Evolutionary conservation across 441 rosid species (phyloP).

Genomic region (Jatropha podagrica): DNA sequence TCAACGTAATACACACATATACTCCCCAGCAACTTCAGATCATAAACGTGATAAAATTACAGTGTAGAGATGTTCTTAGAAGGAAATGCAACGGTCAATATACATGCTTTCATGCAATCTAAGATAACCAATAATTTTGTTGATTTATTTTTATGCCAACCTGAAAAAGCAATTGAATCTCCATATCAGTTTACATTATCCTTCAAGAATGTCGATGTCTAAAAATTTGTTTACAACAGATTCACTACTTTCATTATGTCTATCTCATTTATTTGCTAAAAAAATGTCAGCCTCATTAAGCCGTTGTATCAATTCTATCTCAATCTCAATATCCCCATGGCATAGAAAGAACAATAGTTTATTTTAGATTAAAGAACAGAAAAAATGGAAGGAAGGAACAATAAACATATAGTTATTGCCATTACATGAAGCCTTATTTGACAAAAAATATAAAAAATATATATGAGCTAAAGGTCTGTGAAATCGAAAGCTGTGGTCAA

Average conservation of each 20-base stretch:
- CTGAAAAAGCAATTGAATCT: constrained; percentile 6
- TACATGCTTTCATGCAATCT: not conserved
- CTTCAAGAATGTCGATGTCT: not conserved
- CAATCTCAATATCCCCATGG: not conserved
- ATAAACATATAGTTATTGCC: no score
- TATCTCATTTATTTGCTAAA: not conserved
- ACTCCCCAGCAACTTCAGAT: not conserved
- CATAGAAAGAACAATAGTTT: constrained; percentile 1
- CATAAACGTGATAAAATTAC: not conserved
- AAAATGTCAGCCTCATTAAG: not conserved
- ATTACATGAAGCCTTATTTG: no score
- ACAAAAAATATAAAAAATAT: not conserved
- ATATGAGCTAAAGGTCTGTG: not conserved
- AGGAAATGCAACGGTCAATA: not conserved
- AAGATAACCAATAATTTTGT: not conserved
- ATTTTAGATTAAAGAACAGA: not conserved
- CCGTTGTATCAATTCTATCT: not conserved
- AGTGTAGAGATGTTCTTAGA: not conserved
- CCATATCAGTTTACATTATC: not conserved
- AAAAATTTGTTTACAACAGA: not conserved
- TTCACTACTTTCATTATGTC: not conserved
- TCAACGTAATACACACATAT: not conserved
- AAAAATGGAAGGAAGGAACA: no score
- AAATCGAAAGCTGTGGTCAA: not conserved
- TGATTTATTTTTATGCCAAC: constrained; percentile 5